These are phyloP conservation scores for Termitomyces sp. DNA, from an alignment of 768 basidiomycete species.

Conservation along the genomic window DNA sequence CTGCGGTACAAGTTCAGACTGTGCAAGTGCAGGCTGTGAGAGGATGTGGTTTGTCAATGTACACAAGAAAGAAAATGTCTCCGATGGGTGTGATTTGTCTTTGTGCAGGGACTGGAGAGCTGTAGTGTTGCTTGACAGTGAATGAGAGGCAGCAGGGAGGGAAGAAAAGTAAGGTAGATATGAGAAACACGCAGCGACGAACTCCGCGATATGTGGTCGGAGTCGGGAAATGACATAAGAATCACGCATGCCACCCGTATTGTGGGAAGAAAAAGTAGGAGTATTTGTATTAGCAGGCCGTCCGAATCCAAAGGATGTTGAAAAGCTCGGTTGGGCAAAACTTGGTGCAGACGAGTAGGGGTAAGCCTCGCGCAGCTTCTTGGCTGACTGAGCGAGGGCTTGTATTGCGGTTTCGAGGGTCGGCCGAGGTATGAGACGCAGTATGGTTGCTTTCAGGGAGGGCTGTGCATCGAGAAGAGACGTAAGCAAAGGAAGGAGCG, in stretches of 20 bases:
- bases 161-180: slow-evolving; percentile 86
- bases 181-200: slow-evolving; percentile 69
- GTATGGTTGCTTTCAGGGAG: slow-evolving; percentile 60
- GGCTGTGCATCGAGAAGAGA: slow-evolving; percentile 67
- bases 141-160: slow-evolving; percentile 21
- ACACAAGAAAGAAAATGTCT: slow-evolving; percentile 68
- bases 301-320: slow-evolving; percentile 30
- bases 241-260: slow-evolving; percentile 68
- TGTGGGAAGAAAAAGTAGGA: slow-evolving; percentile 18
- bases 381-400: slow-evolving; percentile 60
- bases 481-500: slow-evolving; percentile 67
- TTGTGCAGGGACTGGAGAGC: slow-evolving; percentile 48
- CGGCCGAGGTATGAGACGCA: slow-evolving; percentile 81
- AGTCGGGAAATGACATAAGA: slow-evolving; percentile 74
- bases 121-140: slow-evolving; percentile 28
- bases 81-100: slow-evolving; percentile 65
- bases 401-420: slow-evolving; percentile 71
- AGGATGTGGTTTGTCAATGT: slow-evolving; percentile 64
- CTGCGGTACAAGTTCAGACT: slow-evolving; percentile 49
- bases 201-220: slow-evolving; percentile 70
- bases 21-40: slow-evolving; percentile 62
- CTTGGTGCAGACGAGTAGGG: slow-evolving; percentile 63
- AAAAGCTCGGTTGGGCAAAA: slow-evolving; percentile 19
- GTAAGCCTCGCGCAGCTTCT: slow-evolving; percentile 75
- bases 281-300: slow-evolving; percentile 10